These are phyloP conservation scores for Marasmius sp. DNA, from an alignment of 1,284 basidiomycete species.

Conservation along the genomic window DNA sequence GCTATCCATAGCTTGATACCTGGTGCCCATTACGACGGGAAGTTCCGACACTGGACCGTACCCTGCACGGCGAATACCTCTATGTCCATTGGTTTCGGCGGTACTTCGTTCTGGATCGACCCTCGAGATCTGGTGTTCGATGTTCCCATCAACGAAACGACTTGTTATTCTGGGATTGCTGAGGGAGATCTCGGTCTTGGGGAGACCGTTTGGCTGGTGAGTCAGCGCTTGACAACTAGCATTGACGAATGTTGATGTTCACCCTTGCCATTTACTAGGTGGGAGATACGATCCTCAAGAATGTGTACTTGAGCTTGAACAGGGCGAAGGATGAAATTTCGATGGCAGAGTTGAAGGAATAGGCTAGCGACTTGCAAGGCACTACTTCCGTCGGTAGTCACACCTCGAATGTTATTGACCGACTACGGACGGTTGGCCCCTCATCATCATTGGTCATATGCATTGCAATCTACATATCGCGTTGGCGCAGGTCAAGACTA, in stretches of 20 bases:
- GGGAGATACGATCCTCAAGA: slow-evolving; percentile 63
- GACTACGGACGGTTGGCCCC: too few species aligned
- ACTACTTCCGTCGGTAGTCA: neutral
- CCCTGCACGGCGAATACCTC: slow-evolving; percentile 69
- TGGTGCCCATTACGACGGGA: slow-evolving; percentile 51
- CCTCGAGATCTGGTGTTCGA: slow-evolving; percentile 70
- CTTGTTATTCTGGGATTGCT: slow-evolving; percentile 71
- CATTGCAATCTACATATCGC: too few species aligned
- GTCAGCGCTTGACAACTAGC: slow-evolving; percentile 12
- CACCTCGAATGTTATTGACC: too few species aligned
- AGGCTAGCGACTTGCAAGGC: neutral
- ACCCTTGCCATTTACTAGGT: slow-evolving; percentile 34
- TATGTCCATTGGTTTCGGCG: slow-evolving; percentile 68
- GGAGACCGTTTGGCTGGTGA: slow-evolving; percentile 59
- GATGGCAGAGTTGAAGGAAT: slow-evolving; percentile 41
- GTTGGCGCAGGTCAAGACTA: too few species aligned
- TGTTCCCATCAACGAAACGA: slow-evolving; percentile 52
- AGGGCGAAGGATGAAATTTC: slow-evolving; percentile 56
- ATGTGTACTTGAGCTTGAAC: slow-evolving; percentile 67
- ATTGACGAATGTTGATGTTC: neutral
- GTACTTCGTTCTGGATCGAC: slow-evolving; percentile 57
- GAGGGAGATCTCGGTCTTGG: slow-evolving; percentile 46
- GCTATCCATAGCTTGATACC: slow-evolving; percentile 54
- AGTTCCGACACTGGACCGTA: slow-evolving; percentile 60
- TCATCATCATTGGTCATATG: too few species aligned